Evolutionary conservation across 1,284 basidiomycete species (phyloP).

Genomic region (Ustilago trichophora): DNA sequence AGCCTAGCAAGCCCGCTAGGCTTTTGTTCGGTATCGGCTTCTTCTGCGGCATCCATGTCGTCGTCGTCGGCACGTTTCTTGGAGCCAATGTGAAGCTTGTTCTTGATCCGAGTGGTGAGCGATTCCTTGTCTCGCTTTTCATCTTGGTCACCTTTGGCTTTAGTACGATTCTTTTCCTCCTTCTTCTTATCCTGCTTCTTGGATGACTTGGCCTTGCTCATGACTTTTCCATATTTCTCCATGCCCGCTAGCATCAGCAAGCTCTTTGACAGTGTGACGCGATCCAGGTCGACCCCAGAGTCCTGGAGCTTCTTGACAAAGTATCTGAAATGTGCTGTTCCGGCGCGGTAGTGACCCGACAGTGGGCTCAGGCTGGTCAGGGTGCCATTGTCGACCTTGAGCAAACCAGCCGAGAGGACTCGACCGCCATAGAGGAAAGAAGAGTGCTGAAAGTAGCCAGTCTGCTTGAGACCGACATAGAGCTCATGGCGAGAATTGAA

Average conservation of each 20-base stretch:
- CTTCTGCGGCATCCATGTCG: constrained; percentile 2
- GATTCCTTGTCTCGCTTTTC: constrained; percentile 8
- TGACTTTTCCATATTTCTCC: constrained; percentile 55
- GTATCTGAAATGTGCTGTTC: constrained; percentile 54
- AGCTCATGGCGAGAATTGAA: constrained; percentile 56
- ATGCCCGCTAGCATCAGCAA: constrained; percentile 49
- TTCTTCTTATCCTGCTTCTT: constrained; percentile 26
- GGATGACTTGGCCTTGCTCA: constrained; percentile 41
- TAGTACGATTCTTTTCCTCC: constrained; percentile 13
- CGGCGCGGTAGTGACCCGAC: constrained; percentile 55
- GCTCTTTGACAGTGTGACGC: constrained; percentile 50
- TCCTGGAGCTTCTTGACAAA: constrained; percentile 56
- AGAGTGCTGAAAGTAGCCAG: constrained; percentile 60
- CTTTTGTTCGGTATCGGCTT: constrained; percentile 20
- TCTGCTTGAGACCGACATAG: constrained; percentile 58
- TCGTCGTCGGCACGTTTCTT: constrained; percentile 2
- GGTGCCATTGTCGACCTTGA: constrained; percentile 50
- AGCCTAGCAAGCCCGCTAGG: constrained; percentile 11
- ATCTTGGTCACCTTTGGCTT: constrained; percentile 1
- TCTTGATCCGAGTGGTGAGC: constrained; percentile 8
- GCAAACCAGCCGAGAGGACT: constrained; percentile 54
- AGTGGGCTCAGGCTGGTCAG: constrained; percentile 51
- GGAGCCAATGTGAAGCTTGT: constrained; percentile 13
- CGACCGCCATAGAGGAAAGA: constrained; percentile 57
- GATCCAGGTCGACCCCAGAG: constrained; percentile 48